Base-by-base conservation (phyloP, 495 filamentous ascomycete genomes). In the Aspergillus incahuasiensis region DNA sequence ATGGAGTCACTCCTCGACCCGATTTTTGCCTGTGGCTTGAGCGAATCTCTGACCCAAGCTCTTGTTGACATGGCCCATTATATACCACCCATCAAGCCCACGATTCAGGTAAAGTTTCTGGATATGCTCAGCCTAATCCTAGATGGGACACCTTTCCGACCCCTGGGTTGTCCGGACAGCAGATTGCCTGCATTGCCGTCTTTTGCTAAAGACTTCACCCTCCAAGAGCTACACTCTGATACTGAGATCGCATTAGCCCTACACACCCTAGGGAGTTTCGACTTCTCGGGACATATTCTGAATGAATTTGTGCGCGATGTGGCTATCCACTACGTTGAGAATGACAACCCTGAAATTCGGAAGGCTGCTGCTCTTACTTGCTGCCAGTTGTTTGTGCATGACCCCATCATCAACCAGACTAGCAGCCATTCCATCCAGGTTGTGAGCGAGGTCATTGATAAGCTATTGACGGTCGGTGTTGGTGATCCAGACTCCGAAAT, bases 241-340 rank as follows among this genome's bases (percentile, higher is more conserved):
- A 74, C 86, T 1, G 92, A 99, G 66, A 88, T 97, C 58, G 92
- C 92, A 28, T 76, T 97, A 47, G 94, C 94, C 7, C 75, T 98
- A 44, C 90, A 91, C 61, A 97, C 95, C 0, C 75, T 99, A 0
- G 94, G 94, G 3, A 96, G 89, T 63, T 99, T 99, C 63, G 94
- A 99, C 63, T 99, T 99, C 67, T 85, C 85, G 54, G 90, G 92
- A 42, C 89, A 97, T 63, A 86, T 96, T 20, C 72, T 99, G 13
- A 99, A 99, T 61, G 94, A 99, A 63, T 99, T 99, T 58, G 94
- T 97, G 39, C 90, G 94, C 22, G 94, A 99, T 68, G 94, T 97
- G 52, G 95, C 95, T 5, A 95, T 99, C 64, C 92, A 90, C 67
- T 99, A 95, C 58, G 92, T 97, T 48, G 92, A 97, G 63, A 92